A percentile compares a stretch with the other conserved stretches of the same genome.
These are phyloP conservation scores for Tephrocybe rancida DNA, from an alignment of 768 basidiomycete species.

Conservation along the genomic window DNA sequence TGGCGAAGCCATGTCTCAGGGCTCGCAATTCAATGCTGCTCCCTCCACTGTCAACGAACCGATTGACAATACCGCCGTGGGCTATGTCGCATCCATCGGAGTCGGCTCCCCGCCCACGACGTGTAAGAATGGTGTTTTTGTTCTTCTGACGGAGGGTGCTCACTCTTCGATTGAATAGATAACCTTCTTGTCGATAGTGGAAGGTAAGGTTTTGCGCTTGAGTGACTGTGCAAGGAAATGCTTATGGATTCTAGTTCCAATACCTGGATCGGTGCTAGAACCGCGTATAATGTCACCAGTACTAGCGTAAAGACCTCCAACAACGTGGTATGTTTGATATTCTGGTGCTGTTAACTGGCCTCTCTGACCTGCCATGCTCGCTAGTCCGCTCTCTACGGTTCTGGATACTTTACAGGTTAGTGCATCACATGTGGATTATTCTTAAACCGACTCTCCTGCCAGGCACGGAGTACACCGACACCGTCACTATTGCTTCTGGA, in stretches of 20 bases:
- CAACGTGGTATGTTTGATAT: conserved; percentile 42
- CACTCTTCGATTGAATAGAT: too few species aligned
- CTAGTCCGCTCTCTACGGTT: conserved; percentile 60
- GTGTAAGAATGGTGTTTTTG: too few species aligned
- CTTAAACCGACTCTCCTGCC: background rate
- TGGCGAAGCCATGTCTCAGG: conserved; percentile 32
- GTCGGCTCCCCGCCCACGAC: conserved; percentile 56
- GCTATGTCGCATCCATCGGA: conserved; percentile 48
- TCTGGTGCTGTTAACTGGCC: background rate
- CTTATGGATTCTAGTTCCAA: conserved; percentile 47
- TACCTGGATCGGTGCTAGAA: conserved; percentile 65
- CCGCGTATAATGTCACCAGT: conserved; percentile 46
- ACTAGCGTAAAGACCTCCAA: conserved; percentile 49
- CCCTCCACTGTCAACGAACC: conserved; percentile 41
- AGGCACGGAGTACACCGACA: conserved; percentile 53
- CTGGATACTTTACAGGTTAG: conserved; percentile 58
- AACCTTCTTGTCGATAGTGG: conserved; percentile 62
- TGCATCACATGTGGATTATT: background rate
- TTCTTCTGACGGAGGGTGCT: too few species aligned
- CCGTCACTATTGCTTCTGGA: conserved; percentile 50
- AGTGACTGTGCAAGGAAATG: background rate
- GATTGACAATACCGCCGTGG: conserved; percentile 35
- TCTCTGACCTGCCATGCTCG: background rate
- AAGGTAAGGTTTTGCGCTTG: conserved; percentile 31
- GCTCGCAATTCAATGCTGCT: conserved; percentile 24